These are phyloP conservation scores for Zygoascus flipseniorum DNA, from an alignment of 805 yeast genomes.

Conservation along the genomic window DNA sequence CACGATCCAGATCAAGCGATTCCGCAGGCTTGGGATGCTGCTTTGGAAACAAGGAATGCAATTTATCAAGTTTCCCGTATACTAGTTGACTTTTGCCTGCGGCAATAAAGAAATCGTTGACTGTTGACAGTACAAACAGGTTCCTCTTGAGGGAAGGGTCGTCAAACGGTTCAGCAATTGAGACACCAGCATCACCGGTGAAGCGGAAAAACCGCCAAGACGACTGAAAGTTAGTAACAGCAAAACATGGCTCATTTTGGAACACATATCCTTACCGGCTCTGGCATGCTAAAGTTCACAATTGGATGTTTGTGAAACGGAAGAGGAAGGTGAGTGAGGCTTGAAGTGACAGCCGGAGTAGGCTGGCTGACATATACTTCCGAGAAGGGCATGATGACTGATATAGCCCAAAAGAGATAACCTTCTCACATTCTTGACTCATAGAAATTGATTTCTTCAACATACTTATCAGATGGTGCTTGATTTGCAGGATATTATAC, in stretches of 20 bases:
- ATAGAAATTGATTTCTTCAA: not conserved
- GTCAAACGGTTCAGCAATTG: not conserved
- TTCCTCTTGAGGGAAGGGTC: not conserved
- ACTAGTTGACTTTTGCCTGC: not conserved
- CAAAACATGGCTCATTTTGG: not conserved
- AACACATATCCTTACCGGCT: not conserved
- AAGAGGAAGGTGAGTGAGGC: too few species aligned
- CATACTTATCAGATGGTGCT: slow-evolving; percentile 24
- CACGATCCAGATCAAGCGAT: not conserved
- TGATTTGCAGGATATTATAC: slow-evolving; percentile 49
- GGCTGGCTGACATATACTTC: not conserved
- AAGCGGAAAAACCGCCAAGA: slow-evolving; percentile 1
- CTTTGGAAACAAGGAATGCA: not conserved
- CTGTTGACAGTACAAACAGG: not conserved
- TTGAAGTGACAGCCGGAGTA: too few species aligned
- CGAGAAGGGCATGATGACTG: not conserved
- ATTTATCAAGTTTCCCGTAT: not conserved
- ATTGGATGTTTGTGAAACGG: not conserved
- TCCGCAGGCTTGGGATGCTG: not conserved
- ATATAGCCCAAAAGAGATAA: not conserved
- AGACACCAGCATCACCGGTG: not conserved
- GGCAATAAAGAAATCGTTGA: not conserved
- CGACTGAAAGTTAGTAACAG: not conserved
- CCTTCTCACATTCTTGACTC: not conserved
- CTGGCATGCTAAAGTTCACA: not conserved